Evolutionary conservation across 2,329 filamentous ascomycete genomes (phyloP).

Genomic region (Furcasterigmium furcatum): DNA sequence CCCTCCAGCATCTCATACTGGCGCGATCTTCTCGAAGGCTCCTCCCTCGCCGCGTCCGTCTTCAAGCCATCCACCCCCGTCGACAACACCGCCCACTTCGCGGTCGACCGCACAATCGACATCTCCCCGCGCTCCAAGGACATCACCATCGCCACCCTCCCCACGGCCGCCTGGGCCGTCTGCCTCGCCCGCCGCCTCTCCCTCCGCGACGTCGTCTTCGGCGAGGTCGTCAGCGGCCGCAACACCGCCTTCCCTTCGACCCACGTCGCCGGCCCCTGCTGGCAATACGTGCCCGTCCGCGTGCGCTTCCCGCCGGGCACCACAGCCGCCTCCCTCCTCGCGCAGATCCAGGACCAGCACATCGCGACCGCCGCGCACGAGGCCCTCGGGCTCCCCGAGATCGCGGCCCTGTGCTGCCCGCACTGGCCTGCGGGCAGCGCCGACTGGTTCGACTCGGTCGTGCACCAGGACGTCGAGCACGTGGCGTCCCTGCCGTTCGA

Average conservation of each 20-base stretch:
- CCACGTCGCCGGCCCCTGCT: conserved; percentile 61
- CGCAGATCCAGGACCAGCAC: conserved; percentile 53
- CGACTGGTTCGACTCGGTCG: conserved; percentile 51
- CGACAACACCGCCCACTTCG: conserved; percentile 31
- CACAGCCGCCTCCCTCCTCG: conserved; percentile 50
- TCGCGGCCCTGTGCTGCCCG: conserved; percentile 40
- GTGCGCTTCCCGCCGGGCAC: conserved; percentile 49
- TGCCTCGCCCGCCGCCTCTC: conserved; percentile 53
- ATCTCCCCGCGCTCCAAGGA: conserved; percentile 46
- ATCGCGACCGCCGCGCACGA: conserved; percentile 53
- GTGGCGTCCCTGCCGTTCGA: conserved; percentile 50
- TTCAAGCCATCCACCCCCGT: conserved; percentile 35
- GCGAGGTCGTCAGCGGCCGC: conserved; percentile 63
- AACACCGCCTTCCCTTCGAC: conserved; percentile 53
- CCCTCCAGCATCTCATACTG: conserved; percentile 57
- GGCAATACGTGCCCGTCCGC: conserved; percentile 64
- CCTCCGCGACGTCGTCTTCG: conserved; percentile 58
- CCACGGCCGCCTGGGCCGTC: conserved; percentile 65
- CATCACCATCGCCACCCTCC: conserved; percentile 61
- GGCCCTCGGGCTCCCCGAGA: conserved; percentile 50
- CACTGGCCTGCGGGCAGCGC: conserved; percentile 33
- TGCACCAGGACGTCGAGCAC: conserved; percentile 59
- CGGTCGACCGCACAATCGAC: conserved; percentile 37
- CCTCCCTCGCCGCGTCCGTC: conserved; percentile 36
- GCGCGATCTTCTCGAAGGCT: conserved; percentile 53